Conservation (phyloP, 75 land plant genomes). For the Pinus taeda region DNA sequence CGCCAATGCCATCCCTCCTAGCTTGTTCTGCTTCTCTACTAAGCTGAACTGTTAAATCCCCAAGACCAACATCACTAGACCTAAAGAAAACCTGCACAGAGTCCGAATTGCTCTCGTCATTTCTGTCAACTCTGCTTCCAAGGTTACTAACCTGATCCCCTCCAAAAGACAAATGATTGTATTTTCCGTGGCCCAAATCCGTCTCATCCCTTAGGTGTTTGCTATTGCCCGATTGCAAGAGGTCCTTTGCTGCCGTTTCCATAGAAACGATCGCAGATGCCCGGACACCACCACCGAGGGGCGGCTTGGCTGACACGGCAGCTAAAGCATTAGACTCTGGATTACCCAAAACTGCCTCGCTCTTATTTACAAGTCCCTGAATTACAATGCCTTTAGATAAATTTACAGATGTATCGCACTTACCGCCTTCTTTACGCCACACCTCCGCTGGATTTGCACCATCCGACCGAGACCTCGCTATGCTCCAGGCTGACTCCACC, state of each 20-base stretch:
- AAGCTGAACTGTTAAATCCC: background rate
- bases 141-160: too few species aligned
- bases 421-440: too few species aligned
- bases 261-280: too few species aligned
- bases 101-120: background rate
- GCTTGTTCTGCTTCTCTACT: background rate
- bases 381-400: background rate
- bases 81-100: conserved; percentile 4
- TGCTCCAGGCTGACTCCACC: background rate
- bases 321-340: background rate
- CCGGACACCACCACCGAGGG: too few species aligned
- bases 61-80: background rate
- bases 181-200: too few species aligned
- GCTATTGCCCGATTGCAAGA: too few species aligned
- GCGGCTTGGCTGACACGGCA: background rate
- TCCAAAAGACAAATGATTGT: too few species aligned
- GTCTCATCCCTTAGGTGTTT: too few species aligned
- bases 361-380: background rate
- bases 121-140: background rate
- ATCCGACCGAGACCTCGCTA: background rate
- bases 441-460: background rate
- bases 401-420: background rate
- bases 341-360: background rate
- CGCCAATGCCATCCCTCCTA: background rate
- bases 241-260: too few species aligned